Evolutionary conservation across 169 alveolate genomes (phyloP), one percentile per base, ranked within the genome.

Genomic region (Eimeria maxima): DNA sequence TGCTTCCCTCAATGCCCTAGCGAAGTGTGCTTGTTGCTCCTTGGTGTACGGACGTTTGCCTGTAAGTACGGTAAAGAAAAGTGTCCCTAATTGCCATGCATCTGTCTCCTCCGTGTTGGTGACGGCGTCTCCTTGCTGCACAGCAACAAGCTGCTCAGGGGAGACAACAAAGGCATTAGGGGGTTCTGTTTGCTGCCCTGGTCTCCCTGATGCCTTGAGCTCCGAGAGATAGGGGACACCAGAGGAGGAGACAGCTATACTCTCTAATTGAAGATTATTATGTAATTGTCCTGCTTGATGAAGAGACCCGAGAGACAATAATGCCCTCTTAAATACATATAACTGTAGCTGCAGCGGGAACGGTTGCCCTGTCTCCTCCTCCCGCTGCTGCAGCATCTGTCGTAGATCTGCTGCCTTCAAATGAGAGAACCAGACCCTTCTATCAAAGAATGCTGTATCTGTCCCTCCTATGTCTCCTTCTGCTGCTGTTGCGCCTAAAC

Each of bases 391-490:
- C 89, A 78, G 57, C 89, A 78, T 42, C 18, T 78, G 67, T 18
- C 63, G 8, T 45, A 78, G 67, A 20, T 78, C 89, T 47, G 89
- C 33, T 18, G 47, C 65, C 67, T 45, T 78, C 67, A 11, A 33
- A 24, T 8, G 65, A 7, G 65, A 33, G 38, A 78, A 78, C 57
- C 27, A 78, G n/a, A 78, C 65, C 65, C 89, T 78, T 18, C 63
- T 78, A 42, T 78, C 89, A n/a, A 42, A 78, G 18, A 78, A 24
- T 3, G 65, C 65, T 1, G 67, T 78, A n/a, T 78, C 89, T 22
- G 89, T 78, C 89, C 89, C 89, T 22, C 65, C 65, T 14, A 78
- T 78, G 65, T 78, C 89, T 47, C 89, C 89, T 14, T 78, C 63
- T 14, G 65, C 65, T 24, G 55, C 44, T 1, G 22, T 3, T 47